phyloP scores from a whole-genome alignment of 225 moss, liverwort and hornwort species.

The Rhytidiadelphus loreus region DNA sequence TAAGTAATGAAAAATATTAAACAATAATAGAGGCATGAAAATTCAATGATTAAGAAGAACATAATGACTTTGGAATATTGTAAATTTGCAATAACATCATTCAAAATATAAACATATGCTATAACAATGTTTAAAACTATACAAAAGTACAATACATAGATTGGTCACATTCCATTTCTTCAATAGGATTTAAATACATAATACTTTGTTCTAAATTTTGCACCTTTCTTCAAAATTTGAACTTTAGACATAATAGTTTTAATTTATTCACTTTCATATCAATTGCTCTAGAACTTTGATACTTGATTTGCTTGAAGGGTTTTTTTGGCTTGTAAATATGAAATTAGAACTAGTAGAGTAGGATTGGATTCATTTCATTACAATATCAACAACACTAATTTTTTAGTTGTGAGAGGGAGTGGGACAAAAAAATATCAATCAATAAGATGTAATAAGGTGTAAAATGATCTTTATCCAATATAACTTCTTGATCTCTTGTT shows the following conservation, averaged over 20 bases:
- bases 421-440: too few species aligned
- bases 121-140: neutral
- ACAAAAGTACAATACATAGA: neutral
- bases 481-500: neutral
- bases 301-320: neutral
- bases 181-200: too few species aligned
- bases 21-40: too few species aligned
- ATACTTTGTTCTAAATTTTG: neutral
- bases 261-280: neutral
- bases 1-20: neutral
- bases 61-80: neutral
- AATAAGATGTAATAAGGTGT: neutral
- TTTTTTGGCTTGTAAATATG: too few species aligned
- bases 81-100: neutral
- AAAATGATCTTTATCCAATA: neutral
- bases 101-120: too few species aligned
- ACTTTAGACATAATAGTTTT: fast-evolving
- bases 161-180: neutral
- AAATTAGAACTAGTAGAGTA: neutral
- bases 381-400: neutral
- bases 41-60: neutral
- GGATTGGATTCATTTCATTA: neutral
- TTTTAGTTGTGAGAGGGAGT: fast-evolving
- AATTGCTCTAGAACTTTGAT: neutral
- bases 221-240: neutral